phyloP scores from a whole-genome alignment of 768 basidiomycete species.

The Leucogyrophana mollusca region DNA sequence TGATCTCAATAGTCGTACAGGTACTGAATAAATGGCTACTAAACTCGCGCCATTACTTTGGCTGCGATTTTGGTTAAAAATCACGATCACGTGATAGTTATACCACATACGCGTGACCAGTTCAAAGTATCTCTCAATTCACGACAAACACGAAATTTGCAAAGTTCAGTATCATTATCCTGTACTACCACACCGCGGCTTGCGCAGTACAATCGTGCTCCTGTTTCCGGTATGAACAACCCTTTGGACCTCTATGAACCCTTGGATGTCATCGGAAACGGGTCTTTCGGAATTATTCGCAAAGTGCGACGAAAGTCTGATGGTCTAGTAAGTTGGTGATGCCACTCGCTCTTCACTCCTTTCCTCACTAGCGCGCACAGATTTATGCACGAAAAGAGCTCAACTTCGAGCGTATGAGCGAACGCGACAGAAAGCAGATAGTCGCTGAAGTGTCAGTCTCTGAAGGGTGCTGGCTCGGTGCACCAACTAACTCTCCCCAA shows the following conservation, averaged over 20 bases:
- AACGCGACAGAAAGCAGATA: conserved; percentile 95
- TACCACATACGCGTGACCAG: conserved; percentile 20
- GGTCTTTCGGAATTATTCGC: conserved; percentile 95
- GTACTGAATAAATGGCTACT: neutral
- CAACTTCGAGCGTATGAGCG: conserved; percentile 96
- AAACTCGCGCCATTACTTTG: neutral
- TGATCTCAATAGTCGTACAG: neutral
- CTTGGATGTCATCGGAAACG: conserved; percentile 92
- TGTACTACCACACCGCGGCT: neutral
- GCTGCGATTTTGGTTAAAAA: neutral
- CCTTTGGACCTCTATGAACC: conserved; percentile 83
- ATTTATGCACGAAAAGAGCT: conserved; percentile 91
- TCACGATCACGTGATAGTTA: conserved; percentile 27
- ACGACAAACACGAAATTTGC: conserved; percentile 16
- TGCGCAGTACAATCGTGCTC: conserved; percentile 2
- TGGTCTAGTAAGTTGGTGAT: conserved; percentile 59
- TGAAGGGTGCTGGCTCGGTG: neutral
- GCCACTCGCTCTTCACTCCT: neutral
- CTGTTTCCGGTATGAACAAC: conserved; percentile 17
- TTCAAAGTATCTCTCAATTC: conserved; percentile 15
- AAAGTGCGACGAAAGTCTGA: conserved; percentile 88
- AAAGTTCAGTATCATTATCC: conserved; percentile 3
- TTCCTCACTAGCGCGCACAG: conserved; percentile 33
- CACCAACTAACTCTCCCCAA: neutral
- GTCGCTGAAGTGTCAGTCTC: conserved; percentile 91